Conservation (phyloP, 306 rosid species). For the Dicorynia guianensis region DNA sequence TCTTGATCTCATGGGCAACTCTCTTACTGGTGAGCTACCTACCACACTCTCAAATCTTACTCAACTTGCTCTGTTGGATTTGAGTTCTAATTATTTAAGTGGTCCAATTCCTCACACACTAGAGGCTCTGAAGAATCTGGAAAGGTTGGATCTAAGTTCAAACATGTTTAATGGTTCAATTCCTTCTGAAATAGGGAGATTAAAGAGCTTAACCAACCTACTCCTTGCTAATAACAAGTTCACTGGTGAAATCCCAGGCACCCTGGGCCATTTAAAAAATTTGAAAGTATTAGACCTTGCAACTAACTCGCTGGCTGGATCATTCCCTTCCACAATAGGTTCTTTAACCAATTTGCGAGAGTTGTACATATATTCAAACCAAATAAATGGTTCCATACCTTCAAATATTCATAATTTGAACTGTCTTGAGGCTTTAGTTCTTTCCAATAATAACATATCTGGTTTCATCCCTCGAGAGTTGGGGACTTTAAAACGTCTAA, state of each 20-base stretch:
- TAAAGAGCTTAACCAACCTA: neutral
- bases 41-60: neutral
- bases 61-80: neutral
- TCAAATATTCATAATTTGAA: no score
- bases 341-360: no score
- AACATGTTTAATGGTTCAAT: neutral
- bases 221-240: neutral
- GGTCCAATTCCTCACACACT: neutral
- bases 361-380: no score
- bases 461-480: no score
- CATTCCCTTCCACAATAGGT: neutral
- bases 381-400: no score
- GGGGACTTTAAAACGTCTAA: no score
- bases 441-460: no score
- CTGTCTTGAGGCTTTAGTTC: no score
- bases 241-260: neutral
- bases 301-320: neutral
- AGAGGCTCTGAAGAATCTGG: neutral
- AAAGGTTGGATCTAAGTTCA: neutral
- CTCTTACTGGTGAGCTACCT: neutral
- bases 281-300: neutral
- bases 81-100: neutral
- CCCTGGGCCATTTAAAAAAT: neutral
- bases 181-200: neutral
- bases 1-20: neutral